These are phyloP conservation scores for Penicillium argentinense DNA, from an alignment of 495 filamentous ascomycete species.

Conservation along the genomic window DNA sequence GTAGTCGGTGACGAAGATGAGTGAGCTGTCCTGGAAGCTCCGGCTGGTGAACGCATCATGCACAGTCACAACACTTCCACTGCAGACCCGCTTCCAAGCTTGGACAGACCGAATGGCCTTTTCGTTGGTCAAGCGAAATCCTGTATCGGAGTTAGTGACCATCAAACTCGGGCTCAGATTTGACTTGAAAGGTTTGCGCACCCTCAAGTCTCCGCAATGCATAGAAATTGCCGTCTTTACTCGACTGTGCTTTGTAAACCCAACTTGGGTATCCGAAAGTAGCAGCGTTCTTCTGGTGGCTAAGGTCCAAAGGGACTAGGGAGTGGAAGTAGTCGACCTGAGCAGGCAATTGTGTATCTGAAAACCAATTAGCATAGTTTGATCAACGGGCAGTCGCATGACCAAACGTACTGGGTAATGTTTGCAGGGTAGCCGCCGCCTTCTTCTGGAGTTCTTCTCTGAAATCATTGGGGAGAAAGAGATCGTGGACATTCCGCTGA, in stretches of 20 bases:
- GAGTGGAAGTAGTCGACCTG: conserved; percentile 85
- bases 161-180: not conserved
- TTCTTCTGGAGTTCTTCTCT: conserved; percentile 90
- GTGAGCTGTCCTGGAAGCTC: conserved; percentile 89
- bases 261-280: conserved; percentile 85
- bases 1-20: conserved; percentile 92
- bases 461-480: conserved; percentile 82
- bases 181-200: conserved; percentile 17
- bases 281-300: conserved; percentile 68
- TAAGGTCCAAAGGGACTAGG: conserved; percentile 85
- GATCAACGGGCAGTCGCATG: not conserved
- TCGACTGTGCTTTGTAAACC: conserved; percentile 93
- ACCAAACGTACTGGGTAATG: conserved; percentile 68
- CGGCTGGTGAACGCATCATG: conserved; percentile 92
- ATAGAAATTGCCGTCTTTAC: conserved; percentile 81
- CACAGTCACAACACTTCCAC: conserved; percentile 79
- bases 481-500: conserved; percentile 80
- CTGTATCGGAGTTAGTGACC: conserved; percentile 33
- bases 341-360: conserved; percentile 68
- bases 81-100: conserved; percentile 86
- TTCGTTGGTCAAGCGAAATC: conserved; percentile 81
- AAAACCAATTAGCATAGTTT: no score
- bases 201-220: conserved; percentile 83
- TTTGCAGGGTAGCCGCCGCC: conserved; percentile 78
- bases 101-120: conserved; percentile 81